Evolutionary conservation across 441 rosid species (phyloP), one percentile per base, ranked within the genome.

Genomic region (Gossypium gossypioides): DNA sequence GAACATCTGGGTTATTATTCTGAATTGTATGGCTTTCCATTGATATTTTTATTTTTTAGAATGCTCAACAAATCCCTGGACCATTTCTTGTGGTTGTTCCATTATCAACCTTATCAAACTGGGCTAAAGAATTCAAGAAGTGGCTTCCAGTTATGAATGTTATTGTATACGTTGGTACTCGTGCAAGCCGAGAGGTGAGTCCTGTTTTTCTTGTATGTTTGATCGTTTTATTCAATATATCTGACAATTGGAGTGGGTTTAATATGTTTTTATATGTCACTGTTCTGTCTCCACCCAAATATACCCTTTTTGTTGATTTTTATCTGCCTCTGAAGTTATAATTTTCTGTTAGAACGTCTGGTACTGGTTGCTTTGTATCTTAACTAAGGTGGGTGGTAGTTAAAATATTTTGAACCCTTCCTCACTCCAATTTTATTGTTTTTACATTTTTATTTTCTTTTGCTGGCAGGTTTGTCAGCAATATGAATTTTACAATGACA

Each of bases 11-110:
- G 25, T 13, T 29, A 19, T 48, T 66, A 7, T 37, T 55, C 27
- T 69, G 59, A 66, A 73, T 7, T 40, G 16, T 46, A 32, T 12
- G 61, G 56, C n/a, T 77, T 57, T 64, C 9, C 15, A 16, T 76
- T 78, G 67, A 15, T 75, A 74, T 8, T 59, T 76, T 52, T 34
- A 51, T 48, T 67, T 67, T 42, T 72, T 90, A 96, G 99, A 89
- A 88, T 78, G 86, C 94, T 77, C 98, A 91, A 81, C 98, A 93
- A 86, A 90, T 96, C 60, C 89, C 97, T 6, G 99, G 99, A 56
- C 99, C 99, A 37, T 96, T 90, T 86, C 98, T 96, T 84, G 98
- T 93, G 59, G 98, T 93, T 69, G 99, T 96, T 51, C 99, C 99
- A 2, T 82, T 96, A 78, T 96, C 99, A 72, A 96, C 99, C 48